A percentile compares a stretch with the other conserved stretches of the same genome.
These are phyloP conservation scores for Curvularia verruculosa DNA, from an alignment of 2,329 filamentous ascomycete species.

Conservation along the genomic window DNA sequence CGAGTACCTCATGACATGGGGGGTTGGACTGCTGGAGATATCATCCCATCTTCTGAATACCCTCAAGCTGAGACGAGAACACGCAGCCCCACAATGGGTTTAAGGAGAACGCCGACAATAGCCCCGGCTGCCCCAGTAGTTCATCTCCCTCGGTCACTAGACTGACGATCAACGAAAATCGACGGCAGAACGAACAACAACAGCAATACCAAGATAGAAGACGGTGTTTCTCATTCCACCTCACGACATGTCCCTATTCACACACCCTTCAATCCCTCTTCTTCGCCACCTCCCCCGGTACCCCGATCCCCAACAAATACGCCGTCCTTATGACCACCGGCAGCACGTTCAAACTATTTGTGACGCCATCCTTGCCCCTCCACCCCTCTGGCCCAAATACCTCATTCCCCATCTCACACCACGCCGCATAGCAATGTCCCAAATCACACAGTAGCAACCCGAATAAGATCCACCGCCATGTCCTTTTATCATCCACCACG, in stretches of 20 bases:
- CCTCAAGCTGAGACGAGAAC: neutral
- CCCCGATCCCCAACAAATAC: constrained; percentile 47
- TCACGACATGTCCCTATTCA: neutral
- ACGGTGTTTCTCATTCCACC: neutral
- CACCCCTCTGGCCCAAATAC: constrained; percentile 31
- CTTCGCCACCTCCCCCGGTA: constrained; percentile 7
- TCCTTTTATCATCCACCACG: constrained; percentile 67
- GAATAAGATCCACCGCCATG: constrained; percentile 72
- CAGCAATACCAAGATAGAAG: neutral
- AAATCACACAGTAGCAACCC: constrained; percentile 74
- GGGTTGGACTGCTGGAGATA: neutral
- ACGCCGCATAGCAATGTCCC: constrained; percentile 66
- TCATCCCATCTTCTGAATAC: neutral
- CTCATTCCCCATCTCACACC: constrained; percentile 41
- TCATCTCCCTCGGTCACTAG: neutral
- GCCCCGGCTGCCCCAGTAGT: constrained; percentile 2
- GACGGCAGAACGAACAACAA: neutral
- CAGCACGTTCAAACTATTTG: constrained; percentile 42
- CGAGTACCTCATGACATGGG: neutral
- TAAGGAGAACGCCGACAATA: neutral
- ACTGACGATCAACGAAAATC: neutral
- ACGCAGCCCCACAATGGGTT: neutral
- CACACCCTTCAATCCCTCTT: neutral
- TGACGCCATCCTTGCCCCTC: constrained; percentile 49
- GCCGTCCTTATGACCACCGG: constrained; percentile 43